phyloP scores from a whole-genome alignment of 148 eudicot species.

The Rhododendron kiyosumense region DNA sequence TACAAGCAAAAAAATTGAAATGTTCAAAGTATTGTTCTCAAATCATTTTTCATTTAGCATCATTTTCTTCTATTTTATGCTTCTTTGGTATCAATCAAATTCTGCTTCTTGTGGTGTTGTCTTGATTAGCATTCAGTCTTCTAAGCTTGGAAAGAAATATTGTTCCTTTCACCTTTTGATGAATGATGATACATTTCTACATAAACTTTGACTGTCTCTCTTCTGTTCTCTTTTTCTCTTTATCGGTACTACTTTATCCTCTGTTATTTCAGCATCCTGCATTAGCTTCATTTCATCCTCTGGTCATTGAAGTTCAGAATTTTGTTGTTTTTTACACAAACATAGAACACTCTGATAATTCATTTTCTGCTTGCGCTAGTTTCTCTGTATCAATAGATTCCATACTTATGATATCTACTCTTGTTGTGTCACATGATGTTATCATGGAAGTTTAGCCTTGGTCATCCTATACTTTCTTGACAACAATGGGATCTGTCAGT shows the following conservation, averaged over 20 bases:
- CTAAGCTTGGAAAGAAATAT: not conserved
- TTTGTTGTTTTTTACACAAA: not conserved
- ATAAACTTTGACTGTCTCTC: not conserved
- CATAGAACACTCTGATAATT: not conserved
- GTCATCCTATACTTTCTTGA: not conserved
- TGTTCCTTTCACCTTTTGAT: not conserved
- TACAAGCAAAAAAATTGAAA: too few relatives aligned
- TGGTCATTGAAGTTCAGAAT: not conserved
- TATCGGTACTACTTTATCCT: not conserved
- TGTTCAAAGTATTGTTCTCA: too few relatives aligned
- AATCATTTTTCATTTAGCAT: not conserved
- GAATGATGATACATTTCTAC: not conserved
- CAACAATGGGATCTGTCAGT: not conserved
- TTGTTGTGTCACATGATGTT: not conserved
- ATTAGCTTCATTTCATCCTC: not conserved
- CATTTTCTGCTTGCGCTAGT: not conserved
- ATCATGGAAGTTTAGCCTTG: not conserved
- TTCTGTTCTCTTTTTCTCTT: not conserved
- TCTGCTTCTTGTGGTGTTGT: slow-evolving; percentile 2
- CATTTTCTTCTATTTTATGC: not conserved
- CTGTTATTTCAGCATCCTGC: not conserved
- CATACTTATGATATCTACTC: not conserved
- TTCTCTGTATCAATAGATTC: not conserved
- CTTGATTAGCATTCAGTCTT: not conserved
- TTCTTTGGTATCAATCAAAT: not conserved